Percentiles rank a stretch among this genome's conserved stretches.
phyloP scores from a whole-genome alignment of 2,329 filamentous ascomycete species.

The Penicillium sp. region DNA sequence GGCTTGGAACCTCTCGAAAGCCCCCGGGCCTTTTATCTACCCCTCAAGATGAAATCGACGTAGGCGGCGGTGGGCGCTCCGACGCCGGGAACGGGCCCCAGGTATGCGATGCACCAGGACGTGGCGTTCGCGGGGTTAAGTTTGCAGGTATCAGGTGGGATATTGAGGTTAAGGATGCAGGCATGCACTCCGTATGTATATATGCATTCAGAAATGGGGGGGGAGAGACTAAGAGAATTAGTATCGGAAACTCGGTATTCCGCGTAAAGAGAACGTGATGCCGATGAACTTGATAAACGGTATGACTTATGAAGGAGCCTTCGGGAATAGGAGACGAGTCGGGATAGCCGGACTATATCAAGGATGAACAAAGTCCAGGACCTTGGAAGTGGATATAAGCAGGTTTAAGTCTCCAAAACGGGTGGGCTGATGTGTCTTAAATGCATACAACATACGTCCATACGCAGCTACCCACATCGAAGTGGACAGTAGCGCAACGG shows the following conservation, averaged over 20 bases:
- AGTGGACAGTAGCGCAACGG: no score
- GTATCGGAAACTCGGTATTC: no score
- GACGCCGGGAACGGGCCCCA: background rate
- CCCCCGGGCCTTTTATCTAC: no score
- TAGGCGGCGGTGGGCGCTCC: background rate
- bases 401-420: background rate
- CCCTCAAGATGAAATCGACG: background rate
- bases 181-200: background rate
- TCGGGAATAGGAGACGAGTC: no score
- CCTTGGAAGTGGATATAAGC: background rate
- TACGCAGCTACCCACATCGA: no score
- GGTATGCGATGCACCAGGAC: background rate
- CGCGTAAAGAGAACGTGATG: no score
- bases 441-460: background rate
- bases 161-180: background rate
- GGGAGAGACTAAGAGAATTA: no score
- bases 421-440: background rate
- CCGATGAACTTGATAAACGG: no score
- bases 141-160: background rate
- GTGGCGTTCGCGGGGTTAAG: slow-evolving; percentile 2
- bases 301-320: no score
- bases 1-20: background rate
- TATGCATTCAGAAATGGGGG: background rate
- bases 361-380: background rate
- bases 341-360: no score